Percentiles rank a stretch among this genome's conserved stretches.
These are phyloP conservation scores for Ophiostoma fasciatum DNA, from an alignment of 2,329 filamentous ascomycete genomes.

Conservation along the genomic window DNA sequence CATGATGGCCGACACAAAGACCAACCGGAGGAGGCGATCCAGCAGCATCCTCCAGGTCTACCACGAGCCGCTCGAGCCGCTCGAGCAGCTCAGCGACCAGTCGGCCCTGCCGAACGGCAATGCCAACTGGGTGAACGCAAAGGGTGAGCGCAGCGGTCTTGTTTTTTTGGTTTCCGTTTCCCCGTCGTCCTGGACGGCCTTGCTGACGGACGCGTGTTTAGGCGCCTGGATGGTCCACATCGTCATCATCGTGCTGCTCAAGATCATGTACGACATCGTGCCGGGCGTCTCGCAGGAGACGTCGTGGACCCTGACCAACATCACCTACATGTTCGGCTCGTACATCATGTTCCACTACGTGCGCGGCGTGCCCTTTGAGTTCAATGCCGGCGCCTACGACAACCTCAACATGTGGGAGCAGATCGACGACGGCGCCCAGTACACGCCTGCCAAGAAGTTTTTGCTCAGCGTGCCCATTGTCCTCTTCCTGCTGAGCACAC, in stretches of 20 bases:
- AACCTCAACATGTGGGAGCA: slow-evolving; percentile 99
- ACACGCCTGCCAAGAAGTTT: slow-evolving; percentile 98
- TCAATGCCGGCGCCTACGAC: slow-evolving; percentile 96
- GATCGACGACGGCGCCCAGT: slow-evolving; percentile 97
- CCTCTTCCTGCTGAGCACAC: slow-evolving; percentile 89
- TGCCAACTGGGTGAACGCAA: slow-evolving; percentile 97
- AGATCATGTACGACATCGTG: slow-evolving; percentile 94
- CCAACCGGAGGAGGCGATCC: slow-evolving; percentile 75
- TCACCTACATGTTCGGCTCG: slow-evolving; percentile 96
- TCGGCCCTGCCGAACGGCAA: slow-evolving; percentile 89
- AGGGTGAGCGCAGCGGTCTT: too few species aligned
- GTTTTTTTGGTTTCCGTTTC: too few species aligned
- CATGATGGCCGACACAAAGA: slow-evolving; percentile 49
- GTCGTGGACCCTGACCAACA: slow-evolving; percentile 97
- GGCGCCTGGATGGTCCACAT: slow-evolving; percentile 97
- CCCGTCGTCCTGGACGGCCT: too few species aligned
- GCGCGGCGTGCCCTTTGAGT: slow-evolving; percentile 93
- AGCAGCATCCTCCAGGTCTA: slow-evolving; percentile 89
- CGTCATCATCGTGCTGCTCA: slow-evolving; percentile 78
- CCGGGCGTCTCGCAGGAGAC: slow-evolving; percentile 94
- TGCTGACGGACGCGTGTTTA: too few species aligned
- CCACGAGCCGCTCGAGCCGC: slow-evolving; percentile 87
- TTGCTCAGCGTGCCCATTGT: slow-evolving; percentile 86
- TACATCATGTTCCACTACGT: slow-evolving; percentile 99
- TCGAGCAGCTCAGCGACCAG: slow-evolving; percentile 96